Evolutionary conservation across 305 asterid genomes (phyloP).

Genomic region (Fraxinus albicans): DNA sequence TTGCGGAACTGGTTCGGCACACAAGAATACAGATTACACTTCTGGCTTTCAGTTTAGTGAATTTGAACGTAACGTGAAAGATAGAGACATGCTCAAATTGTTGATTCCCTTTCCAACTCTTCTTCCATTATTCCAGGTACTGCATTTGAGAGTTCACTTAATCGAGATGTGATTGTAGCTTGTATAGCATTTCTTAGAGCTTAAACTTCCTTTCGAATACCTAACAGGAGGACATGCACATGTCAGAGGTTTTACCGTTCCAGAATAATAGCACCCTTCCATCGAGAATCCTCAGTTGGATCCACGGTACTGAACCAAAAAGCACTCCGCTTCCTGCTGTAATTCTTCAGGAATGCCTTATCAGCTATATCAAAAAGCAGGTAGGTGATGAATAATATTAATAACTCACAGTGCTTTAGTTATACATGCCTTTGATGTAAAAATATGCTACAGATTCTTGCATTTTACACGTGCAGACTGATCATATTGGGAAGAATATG

Average conservation of each 20-base stretch:
- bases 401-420: conserved; percentile 16
- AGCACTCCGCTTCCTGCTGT: conserved; percentile 70
- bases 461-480: conserved; percentile 60
- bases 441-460: conserved; percentile 2
- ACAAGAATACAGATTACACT: conserved; percentile 58
- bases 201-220: conserved; percentile 27
- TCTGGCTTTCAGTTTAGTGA: conserved; percentile 69
- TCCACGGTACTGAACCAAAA: conserved; percentile 60
- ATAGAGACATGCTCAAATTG: conserved; percentile 60
- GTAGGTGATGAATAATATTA: conserved; percentile 33
- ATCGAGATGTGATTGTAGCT: conserved; percentile 17
- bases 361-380: conserved; percentile 74
- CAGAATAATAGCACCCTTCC: conserved; percentile 88
- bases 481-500: conserved; percentile 79
- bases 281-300: conserved; percentile 72
- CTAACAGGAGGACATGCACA: conserved; percentile 67
- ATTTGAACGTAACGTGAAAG: conserved; percentile 52
- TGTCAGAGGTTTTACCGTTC: conserved; percentile 79
- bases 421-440: neutral
- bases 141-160: conserved; percentile 14
- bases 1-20: conserved; percentile 23
- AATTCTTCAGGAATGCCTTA: conserved; percentile 84
- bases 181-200: conserved; percentile 10
- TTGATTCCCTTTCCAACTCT: conserved; percentile 88
- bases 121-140: conserved; percentile 86